Base-by-base conservation (phyloP, 768 basidiomycete species). In the Boletus fagicola region DNA sequence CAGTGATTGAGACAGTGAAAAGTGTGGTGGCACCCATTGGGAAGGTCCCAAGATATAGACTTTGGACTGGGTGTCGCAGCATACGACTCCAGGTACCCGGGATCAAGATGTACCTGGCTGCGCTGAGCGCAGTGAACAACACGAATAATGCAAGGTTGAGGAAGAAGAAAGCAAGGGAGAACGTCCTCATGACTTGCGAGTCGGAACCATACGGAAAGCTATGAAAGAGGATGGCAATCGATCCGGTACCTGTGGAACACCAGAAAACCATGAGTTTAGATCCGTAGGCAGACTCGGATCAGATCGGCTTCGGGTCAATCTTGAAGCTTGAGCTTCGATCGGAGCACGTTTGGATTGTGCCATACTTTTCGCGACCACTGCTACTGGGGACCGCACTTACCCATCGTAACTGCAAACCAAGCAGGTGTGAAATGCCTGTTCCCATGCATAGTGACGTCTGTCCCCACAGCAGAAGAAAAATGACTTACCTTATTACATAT, bases 11-110 rank as follows among this genome's bases (percentile, higher is more conserved):
- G 39, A 80, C 72, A 53, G 76, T 81, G 51, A 88, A 78, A 35
- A 88, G 68, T 1, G 86, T 87, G 2, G 81, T 76, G 5, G 74
- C 77, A 15, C 79, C 86, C 85, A 87, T 88, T 0, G 85, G 83
- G 60, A 74, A 77, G 8, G 72, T 73, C 33, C 77, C 75, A 4
- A 81, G 70, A 61, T 74, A 85, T 36, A 84, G 74, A 58, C 80
- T 79, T 53, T 82, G 79, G 4, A 72, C 70, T 5, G 83, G 80
- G 62, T 84, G 78, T 20, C 65, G 72, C 28, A 83, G 56, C 73
- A 85, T 80, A n/a, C 70, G 65, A 22, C 20, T 40, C 78, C 80
- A 82, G 49, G 82, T 75, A 35, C 76, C 75, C 0, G 83, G 84
- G 58, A 80, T 83, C 33, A 80, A 58, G 48, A 72, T 70, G 67